Percentiles rank a stretch among this genome's conserved stretches.
phyloP scores from a whole-genome alignment of 164 flowering plant species.

The Stephania yunnanensis region DNA sequence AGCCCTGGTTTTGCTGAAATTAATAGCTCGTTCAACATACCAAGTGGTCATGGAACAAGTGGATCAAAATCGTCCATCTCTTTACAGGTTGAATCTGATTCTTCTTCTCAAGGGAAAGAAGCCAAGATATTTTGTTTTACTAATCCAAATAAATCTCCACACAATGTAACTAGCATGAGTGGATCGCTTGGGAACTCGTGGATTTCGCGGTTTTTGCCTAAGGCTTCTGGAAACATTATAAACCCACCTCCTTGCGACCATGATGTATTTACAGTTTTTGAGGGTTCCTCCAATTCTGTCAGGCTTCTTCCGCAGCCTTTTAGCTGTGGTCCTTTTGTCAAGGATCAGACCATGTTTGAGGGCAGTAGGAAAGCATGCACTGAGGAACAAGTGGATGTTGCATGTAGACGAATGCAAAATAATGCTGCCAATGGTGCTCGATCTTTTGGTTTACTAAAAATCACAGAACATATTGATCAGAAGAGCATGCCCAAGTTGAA shows the following conservation, averaged over 20 bases:
- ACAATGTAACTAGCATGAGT: slow-evolving; percentile 15
- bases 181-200: slow-evolving; percentile 43
- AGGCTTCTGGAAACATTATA: slow-evolving; percentile 18
- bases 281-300: slow-evolving; percentile 16
- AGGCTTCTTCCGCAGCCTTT: slow-evolving; percentile 17
- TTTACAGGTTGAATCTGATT: slow-evolving; percentile 21
- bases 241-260: slow-evolving; percentile 19
- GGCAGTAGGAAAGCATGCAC: slow-evolving; percentile 13
- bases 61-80: slow-evolving; percentile 22
- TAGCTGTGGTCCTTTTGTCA: slow-evolving; percentile 10
- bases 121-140: background rate
- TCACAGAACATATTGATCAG: slow-evolving; percentile 18
- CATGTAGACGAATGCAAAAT: slow-evolving; percentile 15
- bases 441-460: slow-evolving; percentile 23
- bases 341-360: slow-evolving; percentile 19
- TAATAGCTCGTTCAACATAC: slow-evolving; percentile 19
- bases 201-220: slow-evolving; percentile 59
- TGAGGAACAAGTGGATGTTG: slow-evolving; percentile 16
- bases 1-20: slow-evolving; percentile 17
- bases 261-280: slow-evolving; percentile 4
- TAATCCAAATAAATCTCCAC: slow-evolving; percentile 15
- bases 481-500: slow-evolving; percentile 20
- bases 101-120: slow-evolving; percentile 27
- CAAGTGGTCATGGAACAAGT: slow-evolving; percentile 13
- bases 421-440: slow-evolving; percentile 15